Evolutionary conservation across 768 basidiomycete species (phyloP), one percentile per base, ranked within the genome.

Genomic region (Cantharellus cinnabarinus): DNA sequence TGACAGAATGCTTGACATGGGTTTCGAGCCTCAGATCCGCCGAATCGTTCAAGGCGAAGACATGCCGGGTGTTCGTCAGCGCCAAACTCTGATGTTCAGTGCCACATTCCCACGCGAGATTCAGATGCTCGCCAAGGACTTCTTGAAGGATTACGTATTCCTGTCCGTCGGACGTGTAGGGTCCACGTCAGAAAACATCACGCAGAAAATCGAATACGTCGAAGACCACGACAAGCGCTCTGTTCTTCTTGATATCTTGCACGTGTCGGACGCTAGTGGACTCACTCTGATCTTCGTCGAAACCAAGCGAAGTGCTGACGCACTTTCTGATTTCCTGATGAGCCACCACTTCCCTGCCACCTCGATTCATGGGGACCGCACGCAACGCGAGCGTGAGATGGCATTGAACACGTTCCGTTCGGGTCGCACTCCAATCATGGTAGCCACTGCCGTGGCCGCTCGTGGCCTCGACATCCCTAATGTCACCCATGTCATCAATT

Each of bases 1-100:
- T 62, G 95, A 99, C 76, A 87, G 95, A 67, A 99, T 99, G 95
- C 79, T 99, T 68, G 95, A 99, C 76, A 99, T 99, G 95, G 95
- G 95, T 83, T 99, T 99, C 77, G 95, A 99, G 72, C 95, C 95
- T 59, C 95, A 98, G 73, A 99, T 99, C 67, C 80, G 95, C 63
- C 80, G 90, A 40, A 99, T 99, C 68, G 95, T 99, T 20, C 89
- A 99, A 71, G 87, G 88, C 65, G 90, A 91, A 67, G 95, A 99
- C 70, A 99, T 99, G 95, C 90, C 95, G n/a, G 85, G 82, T 52
- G 80, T 84, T 10, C 72, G 77, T 37, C 82, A 90, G 7, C 86
- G 95, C 62, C 95, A 98, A 69, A 99, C 95, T 1, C 85, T 99
- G 73, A 99, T 99, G 95, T 99, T 99, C 74, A 89, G 86, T 62